phyloP scores from a whole-genome alignment of 768 basidiomycete species.

The Chalciporus piperatus region DNA sequence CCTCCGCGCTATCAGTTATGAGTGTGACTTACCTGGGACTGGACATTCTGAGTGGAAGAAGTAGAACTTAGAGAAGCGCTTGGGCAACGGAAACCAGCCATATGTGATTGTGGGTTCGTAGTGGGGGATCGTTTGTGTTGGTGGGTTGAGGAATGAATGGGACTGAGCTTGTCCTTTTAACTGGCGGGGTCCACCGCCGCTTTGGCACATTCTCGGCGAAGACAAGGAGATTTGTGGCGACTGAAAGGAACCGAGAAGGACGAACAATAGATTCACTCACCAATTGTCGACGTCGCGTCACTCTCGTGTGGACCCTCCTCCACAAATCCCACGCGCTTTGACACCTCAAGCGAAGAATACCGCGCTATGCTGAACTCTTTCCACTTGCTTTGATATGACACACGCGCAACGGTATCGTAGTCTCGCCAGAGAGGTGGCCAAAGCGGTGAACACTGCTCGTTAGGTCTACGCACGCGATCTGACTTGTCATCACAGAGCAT shows the following conservation, averaged over 20 bases:
- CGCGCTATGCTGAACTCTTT: too few species aligned
- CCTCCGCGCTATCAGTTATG: not conserved
- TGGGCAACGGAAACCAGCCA: slow-evolving; percentile 18
- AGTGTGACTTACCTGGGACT: slow-evolving; percentile 8
- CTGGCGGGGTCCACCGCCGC: not conserved
- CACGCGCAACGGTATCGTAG: slow-evolving; percentile 25
- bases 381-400: slow-evolving; percentile 25
- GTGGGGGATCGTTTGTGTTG: not conserved
- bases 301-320: slow-evolving; percentile 4
- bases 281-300: too few species aligned
- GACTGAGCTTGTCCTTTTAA: slow-evolving; percentile 17
- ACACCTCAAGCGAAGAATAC: not conserved
- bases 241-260: slow-evolving; percentile 6
- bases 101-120: slow-evolving; percentile 2
- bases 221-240: not conserved
- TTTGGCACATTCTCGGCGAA: slow-evolving; percentile 5
- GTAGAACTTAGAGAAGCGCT: slow-evolving; percentile 15
- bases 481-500: slow-evolving; percentile 34
- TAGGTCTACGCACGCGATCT: not conserved
- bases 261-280: slow-evolving; percentile 19
- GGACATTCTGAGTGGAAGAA: not conserved
- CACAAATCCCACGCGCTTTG: slow-evolving; percentile 12
- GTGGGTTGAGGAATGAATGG: not conserved
- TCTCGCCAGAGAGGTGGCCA: slow-evolving; percentile 30
- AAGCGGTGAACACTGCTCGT: slow-evolving; percentile 17